A percentile compares a stretch with the other conserved stretches of the same genome.
Evolutionary conservation across 495 filamentous ascomycete genomes (phyloP).

Genomic region (Choiromyces venosus): DNA sequence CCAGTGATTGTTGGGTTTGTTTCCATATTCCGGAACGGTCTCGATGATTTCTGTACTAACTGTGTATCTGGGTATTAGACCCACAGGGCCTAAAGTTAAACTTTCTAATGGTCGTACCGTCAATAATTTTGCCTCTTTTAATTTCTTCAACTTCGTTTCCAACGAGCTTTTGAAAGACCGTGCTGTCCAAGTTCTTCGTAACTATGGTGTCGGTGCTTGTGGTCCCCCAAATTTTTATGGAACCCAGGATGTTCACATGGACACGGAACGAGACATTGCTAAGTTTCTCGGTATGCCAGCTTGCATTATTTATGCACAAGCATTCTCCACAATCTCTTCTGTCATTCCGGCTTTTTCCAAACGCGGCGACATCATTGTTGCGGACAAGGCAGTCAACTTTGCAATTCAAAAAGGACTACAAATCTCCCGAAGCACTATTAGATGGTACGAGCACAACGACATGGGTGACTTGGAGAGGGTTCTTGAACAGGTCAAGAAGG

Average conservation of each 20-base stretch:
- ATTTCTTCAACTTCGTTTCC: conserved; percentile 92
- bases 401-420: conserved; percentile 91
- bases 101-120: conserved; percentile 84
- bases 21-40: conserved; percentile 48
- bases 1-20: conserved; percentile 68
- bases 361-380: conserved; percentile 94
- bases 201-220: conserved; percentile 93
- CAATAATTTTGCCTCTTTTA: conserved; percentile 85
- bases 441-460: conserved; percentile 95
- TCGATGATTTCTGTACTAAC: background rate
- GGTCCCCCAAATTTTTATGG: conserved; percentile 97
- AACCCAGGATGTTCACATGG: conserved; percentile 97
- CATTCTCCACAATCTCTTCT: conserved; percentile 87
- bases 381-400: conserved; percentile 91
- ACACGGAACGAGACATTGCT: conserved; percentile 90
- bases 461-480: conserved; percentile 87
- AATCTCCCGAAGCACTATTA: conserved; percentile 79
- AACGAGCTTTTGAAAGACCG: conserved; percentile 91
- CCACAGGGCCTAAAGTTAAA: conserved; percentile 83
- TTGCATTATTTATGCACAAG: conserved; percentile 91
- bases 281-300: conserved; percentile 75
- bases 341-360: conserved; percentile 97
- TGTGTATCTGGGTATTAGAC: conserved; percentile 48
- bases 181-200: conserved; percentile 85
- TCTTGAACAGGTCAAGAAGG: conserved; percentile 75